A percentile compares a stretch with the other conserved stretches of the same genome.
Evolutionary conservation across 164 flowering plant genomes (phyloP).

Genomic region (Cinnamomum chago): DNA sequence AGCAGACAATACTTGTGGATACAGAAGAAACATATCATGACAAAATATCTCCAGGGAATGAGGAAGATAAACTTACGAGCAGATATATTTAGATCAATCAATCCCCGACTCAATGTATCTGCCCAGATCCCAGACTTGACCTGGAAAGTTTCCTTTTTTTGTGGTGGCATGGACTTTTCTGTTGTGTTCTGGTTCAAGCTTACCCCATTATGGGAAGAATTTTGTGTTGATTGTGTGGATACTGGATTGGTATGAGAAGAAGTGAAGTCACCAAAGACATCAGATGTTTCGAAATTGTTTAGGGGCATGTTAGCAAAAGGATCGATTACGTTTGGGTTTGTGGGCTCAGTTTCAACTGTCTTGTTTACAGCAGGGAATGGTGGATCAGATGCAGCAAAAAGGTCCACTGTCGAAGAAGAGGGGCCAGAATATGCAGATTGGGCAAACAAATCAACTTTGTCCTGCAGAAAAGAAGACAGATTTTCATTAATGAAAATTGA

Average conservation of each 20-base stretch:
- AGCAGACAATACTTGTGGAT: too few relatives aligned
- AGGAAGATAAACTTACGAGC: constrained; percentile 66
- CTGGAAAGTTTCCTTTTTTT: constrained; percentile 72
- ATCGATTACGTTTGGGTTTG: constrained; percentile 37
- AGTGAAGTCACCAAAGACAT: constrained; percentile 63
- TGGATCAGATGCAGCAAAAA: constrained; percentile 57
- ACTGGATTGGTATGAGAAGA: constrained; percentile 48
- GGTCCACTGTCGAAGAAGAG: constrained; percentile 56
- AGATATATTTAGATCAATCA: constrained; percentile 94
- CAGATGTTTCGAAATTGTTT: constrained; percentile 71
- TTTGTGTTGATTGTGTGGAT: constrained; percentile 32
- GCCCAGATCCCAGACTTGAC: constrained; percentile 99
- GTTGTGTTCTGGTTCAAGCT: constrained; percentile 26
- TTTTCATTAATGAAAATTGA: background rate
- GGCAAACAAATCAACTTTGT: constrained; percentile 67
- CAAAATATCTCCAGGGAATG: background rate
- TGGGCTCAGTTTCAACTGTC: constrained; percentile 34
- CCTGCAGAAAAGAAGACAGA: constrained; percentile 29
- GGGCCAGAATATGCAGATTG: constrained; percentile 54
- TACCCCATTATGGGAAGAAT: constrained; percentile 21
- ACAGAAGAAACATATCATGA: background rate
- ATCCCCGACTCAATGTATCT: constrained; percentile 93
- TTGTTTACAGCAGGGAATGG: constrained; percentile 37
- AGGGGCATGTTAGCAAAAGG: constrained; percentile 89
- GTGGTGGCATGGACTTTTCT: constrained; percentile 33